A percentile compares a stretch with the other conserved stretches of the same genome.
These are phyloP conservation scores for Leptomonas pyrrhocoris DNA, from an alignment of 208 protist genomes.

Conservation along the genomic window DNA sequence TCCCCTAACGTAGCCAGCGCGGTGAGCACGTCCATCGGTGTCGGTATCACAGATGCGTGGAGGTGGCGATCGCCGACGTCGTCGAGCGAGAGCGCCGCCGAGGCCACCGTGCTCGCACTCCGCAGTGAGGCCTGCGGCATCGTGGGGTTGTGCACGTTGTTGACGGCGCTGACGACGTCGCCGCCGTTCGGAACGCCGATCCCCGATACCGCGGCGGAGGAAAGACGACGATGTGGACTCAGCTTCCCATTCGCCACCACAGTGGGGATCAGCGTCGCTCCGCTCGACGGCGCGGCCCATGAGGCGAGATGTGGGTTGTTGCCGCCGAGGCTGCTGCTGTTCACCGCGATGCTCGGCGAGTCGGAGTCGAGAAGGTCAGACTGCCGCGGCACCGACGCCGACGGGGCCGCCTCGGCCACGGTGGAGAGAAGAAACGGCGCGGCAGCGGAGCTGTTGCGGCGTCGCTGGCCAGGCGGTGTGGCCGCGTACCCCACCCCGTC, in stretches of 20 bases:
- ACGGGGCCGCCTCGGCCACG: neutral
- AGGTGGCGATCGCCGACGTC: neutral
- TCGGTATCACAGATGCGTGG: neutral
- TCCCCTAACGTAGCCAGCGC: constrained; percentile 11
- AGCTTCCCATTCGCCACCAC: neutral
- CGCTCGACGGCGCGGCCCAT: neutral
- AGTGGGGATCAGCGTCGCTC: neutral
- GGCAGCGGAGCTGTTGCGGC: constrained; percentile 4
- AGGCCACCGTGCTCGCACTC: neutral
- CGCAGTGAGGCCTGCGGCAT: neutral
- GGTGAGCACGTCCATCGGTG: constrained; percentile 15
- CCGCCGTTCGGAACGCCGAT: neutral
- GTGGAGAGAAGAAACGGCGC: neutral
- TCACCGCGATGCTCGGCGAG: neutral
- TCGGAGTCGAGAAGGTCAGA: neutral
- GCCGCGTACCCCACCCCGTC: neutral
- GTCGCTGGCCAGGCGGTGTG: neutral
- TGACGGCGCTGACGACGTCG: neutral
- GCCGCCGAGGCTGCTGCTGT: constrained; percentile 4
- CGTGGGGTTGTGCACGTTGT: neutral
- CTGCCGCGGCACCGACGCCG: neutral
- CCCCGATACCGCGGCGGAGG: too few relatives aligned
- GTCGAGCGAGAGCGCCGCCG: neutral
- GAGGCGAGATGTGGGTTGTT: neutral
- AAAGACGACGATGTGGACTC: constrained; percentile 7